Evolutionary conservation across 306 rosid genomes (phyloP).

Genomic region (Cucurbita moschata): DNA sequence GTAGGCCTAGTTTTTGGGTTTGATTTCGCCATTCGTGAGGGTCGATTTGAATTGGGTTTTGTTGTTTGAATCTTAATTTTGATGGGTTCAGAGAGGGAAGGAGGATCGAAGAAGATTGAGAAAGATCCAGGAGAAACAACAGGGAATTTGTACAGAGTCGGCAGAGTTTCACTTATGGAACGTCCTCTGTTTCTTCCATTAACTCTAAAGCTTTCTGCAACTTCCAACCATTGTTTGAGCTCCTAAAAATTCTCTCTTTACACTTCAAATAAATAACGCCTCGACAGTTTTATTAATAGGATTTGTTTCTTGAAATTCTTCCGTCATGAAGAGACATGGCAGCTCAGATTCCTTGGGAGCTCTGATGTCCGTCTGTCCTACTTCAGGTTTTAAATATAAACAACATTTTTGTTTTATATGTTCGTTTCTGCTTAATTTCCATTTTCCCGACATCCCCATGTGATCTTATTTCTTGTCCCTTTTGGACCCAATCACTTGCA

Average conservation of each 20-base stretch:
- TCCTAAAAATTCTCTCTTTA: background rate
- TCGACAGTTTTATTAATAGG: background rate
- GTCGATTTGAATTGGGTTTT: background rate
- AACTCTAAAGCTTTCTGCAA: background rate
- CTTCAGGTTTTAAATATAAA: slow-evolving; percentile 30
- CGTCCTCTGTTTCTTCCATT: background rate
- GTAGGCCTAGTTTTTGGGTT: background rate
- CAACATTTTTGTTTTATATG: background rate
- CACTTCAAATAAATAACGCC: background rate
- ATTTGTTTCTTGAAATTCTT: background rate
- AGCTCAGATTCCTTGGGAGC: slow-evolving; percentile 31
- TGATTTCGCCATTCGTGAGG: background rate
- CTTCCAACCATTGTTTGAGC: background rate
- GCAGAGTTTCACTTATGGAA: background rate
- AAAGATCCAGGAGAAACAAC: slow-evolving; percentile 8
- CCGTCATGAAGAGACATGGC: slow-evolving; percentile 36
- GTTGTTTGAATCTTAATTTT: background rate
- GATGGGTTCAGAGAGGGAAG: slow-evolving; percentile 5
- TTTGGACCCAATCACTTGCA: background rate
- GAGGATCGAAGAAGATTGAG: background rate
- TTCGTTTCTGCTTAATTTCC: background rate
- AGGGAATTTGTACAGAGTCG: background rate
- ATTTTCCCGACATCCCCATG: slow-evolving; percentile 4
- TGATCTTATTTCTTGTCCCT: background rate
- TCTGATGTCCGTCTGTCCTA: slow-evolving; percentile 31